phyloP scores from a whole-genome alignment of 495 filamentous ascomycete genomes.

The Podospora comata region DNA sequence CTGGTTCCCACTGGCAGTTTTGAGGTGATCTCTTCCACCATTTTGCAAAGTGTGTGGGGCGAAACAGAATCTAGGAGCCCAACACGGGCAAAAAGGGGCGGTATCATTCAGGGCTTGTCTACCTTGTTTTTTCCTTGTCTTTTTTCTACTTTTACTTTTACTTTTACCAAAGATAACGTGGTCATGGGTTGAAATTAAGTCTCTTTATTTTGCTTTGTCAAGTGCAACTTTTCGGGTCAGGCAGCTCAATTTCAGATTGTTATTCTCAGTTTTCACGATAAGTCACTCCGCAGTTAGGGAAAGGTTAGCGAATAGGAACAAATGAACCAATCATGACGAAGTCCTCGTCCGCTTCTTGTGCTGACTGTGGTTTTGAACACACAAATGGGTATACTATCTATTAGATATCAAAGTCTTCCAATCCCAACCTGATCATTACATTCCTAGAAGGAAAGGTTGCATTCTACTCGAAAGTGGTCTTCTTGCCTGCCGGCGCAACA shows the following conservation, averaged over 20 bases:
- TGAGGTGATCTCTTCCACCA: neutral
- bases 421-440: neutral
- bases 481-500: constrained; percentile 76
- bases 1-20: neutral
- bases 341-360: no score
- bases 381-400: neutral
- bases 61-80: neutral
- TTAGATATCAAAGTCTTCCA: neutral
- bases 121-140: neutral
- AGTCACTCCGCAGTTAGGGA: neutral
- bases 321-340: neutral
- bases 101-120: neutral
- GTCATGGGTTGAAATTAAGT: neutral
- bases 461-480: constrained; percentile 65
- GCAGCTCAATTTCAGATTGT: neutral
- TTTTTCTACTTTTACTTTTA: neutral
- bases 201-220: neutral
- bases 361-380: neutral
- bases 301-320: neutral
- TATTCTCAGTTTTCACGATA: neutral
- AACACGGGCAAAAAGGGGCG: neutral
- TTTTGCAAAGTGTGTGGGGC: neutral
- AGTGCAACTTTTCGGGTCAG: neutral
- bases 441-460: neutral
- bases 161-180: neutral